These are phyloP conservation scores for Raffaelea deltoideospora DNA, from an alignment of 2,329 filamentous ascomycete genomes.

Conservation along the genomic window DNA sequence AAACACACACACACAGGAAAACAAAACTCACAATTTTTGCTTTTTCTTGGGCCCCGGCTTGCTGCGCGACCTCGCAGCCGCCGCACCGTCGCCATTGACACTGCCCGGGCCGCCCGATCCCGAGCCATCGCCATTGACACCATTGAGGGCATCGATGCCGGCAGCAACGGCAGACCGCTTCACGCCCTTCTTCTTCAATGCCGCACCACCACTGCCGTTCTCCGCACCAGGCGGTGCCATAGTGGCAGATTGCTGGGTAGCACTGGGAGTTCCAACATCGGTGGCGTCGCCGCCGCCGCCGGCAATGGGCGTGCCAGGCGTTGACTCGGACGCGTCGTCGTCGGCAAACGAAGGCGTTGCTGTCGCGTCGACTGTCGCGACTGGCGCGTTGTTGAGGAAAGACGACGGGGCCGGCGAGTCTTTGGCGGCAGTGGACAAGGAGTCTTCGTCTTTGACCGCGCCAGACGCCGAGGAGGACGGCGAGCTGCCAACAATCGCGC, in stretches of 20 bases:
- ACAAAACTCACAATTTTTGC: slow-evolving; percentile 74
- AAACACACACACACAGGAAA: too few relatives aligned
- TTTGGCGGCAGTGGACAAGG: slow-evolving; percentile 16
- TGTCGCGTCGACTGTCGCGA: too few relatives aligned
- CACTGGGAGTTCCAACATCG: too few relatives aligned
- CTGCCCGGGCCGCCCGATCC: slow-evolving; percentile 13
- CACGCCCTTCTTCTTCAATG: slow-evolving; percentile 59
- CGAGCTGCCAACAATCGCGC: slow-evolving; percentile 26
- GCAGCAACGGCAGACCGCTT: slow-evolving; percentile 52
- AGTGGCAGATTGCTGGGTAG: slow-evolving; percentile 26
- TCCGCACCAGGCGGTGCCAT: slow-evolving; percentile 48
- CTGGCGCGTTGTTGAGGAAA: too few relatives aligned
- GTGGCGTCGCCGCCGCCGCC: slow-evolving; percentile 31
- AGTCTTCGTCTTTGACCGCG: slow-evolving; percentile 11
- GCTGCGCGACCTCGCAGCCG: slow-evolving; percentile 51
- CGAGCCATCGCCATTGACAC: too few relatives aligned
- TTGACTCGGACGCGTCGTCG: slow-evolving; percentile 45
- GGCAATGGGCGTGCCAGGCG: slow-evolving; percentile 36
- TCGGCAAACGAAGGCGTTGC: slow-evolving; percentile 36
- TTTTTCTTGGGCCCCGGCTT: slow-evolving; percentile 98
- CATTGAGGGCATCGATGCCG: slow-evolving; percentile 38
- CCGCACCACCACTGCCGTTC: slow-evolving; percentile 43
- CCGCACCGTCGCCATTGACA: slow-evolving; percentile 37
- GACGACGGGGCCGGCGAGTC: slow-evolving; percentile 28
- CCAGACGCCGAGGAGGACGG: slow-evolving; percentile 21